phyloP scores from a whole-genome alignment of 495 filamentous ascomycete species.

The Chaetomidium leptoderma region DNA sequence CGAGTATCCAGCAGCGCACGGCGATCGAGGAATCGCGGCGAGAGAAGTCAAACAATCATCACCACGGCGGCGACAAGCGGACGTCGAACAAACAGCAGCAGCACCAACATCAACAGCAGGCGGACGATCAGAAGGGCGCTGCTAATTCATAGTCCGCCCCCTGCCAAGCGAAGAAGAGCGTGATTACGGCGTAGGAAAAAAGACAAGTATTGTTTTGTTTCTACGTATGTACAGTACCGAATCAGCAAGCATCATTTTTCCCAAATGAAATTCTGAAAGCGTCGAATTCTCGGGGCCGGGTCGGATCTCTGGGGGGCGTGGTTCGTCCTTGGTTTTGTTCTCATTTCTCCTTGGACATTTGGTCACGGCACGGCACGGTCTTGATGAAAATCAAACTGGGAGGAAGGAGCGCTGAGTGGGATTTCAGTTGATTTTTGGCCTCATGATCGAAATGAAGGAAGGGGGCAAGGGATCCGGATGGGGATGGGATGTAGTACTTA shows the following conservation, averaged over 20 bases:
- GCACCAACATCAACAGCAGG: conserved; percentile 29
- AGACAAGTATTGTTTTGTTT: background rate
- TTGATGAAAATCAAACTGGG: conserved; percentile 7
- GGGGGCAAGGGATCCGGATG: background rate
- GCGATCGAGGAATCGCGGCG: conserved; percentile 79
- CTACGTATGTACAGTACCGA: conserved; percentile 20
- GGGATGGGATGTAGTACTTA: conserved; percentile 5
- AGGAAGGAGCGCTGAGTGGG: conserved; percentile 4
- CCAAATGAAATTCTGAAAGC: conserved; percentile 8
- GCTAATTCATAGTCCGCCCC: conserved; percentile 13
- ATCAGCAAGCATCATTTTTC: conserved; percentile 14
- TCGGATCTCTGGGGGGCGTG: background rate
- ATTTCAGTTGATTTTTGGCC: background rate
- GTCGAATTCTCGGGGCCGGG: background rate
- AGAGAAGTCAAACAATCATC: conserved; percentile 57
- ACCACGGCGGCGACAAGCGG: conserved; percentile 43
- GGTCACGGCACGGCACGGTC: conserved; percentile 9
- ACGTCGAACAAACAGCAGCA: conserved; percentile 23
- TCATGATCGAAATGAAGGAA: background rate
- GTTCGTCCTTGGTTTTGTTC: conserved; percentile 1
- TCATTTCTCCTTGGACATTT: conserved; percentile 10
- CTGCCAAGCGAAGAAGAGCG: background rate
- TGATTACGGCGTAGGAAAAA: conserved; percentile 2
- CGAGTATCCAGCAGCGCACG: conserved; percentile 73
- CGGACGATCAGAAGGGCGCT: conserved; percentile 23